phyloP scores from a whole-genome alignment of 2,329 filamentous ascomycete genomes.

The Aspergillus sp. region DNA sequence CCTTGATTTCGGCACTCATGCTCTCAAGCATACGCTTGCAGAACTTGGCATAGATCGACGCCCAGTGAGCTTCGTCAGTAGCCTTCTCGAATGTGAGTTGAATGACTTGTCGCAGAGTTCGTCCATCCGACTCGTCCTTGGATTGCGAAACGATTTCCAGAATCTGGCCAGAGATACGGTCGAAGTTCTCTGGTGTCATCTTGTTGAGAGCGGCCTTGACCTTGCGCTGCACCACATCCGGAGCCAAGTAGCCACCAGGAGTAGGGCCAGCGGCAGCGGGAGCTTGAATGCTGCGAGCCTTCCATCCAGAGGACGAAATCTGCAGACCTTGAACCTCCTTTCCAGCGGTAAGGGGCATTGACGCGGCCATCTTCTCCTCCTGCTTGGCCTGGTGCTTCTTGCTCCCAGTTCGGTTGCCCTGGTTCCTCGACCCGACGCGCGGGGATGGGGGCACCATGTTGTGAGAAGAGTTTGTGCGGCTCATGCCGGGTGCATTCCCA shows the following conservation, averaged over 20 bases:
- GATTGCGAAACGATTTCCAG: constrained; percentile 91
- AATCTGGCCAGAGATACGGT: constrained; percentile 92
- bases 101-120: constrained; percentile 95
- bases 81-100: constrained; percentile 99
- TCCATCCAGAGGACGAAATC: constrained; percentile 80
- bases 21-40: constrained; percentile 95
- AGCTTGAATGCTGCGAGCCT: constrained; percentile 71
- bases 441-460: constrained; percentile 69
- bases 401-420: constrained; percentile 53
- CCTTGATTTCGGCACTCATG: constrained; percentile 93
- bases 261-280: constrained; percentile 51
- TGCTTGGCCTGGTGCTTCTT: constrained; percentile 61
- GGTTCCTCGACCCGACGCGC: constrained; percentile 70
- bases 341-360: constrained; percentile 88
- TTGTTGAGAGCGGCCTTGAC: constrained; percentile 99
- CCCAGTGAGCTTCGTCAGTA: constrained; percentile 97
- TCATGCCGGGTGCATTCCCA: constrained; percentile 66
- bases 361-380: constrained; percentile 72
- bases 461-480: constrained; percentile 63
- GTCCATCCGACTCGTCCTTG: constrained; percentile 91
- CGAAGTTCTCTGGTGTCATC: constrained; percentile 99
- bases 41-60: constrained; percentile 98
- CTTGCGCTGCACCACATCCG: constrained; percentile 95
- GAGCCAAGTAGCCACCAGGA: constrained; percentile 69
- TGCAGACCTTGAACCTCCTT: constrained; percentile 80